phyloP scores from a whole-genome alignment of 2,329 filamentous ascomycete species.

The Penicillium sp. region DNA sequence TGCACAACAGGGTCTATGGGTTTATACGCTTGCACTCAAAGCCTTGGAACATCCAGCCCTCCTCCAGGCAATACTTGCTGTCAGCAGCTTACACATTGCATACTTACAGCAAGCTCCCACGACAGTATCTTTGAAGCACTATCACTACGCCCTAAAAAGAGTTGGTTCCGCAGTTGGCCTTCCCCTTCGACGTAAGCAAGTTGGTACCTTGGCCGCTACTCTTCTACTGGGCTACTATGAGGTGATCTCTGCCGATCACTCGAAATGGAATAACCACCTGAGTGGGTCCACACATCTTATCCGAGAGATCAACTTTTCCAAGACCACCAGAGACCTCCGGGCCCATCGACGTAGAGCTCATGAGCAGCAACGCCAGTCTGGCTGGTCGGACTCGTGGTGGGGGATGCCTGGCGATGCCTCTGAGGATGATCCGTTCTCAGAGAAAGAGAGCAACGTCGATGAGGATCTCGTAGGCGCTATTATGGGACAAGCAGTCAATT shows the following conservation, averaged over 20 bases:
- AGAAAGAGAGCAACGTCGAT: slow-evolving; percentile 51
- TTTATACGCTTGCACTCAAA: slow-evolving; percentile 76
- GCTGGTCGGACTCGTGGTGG: slow-evolving; percentile 28
- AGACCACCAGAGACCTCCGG: slow-evolving; percentile 70
- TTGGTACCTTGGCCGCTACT: slow-evolving; percentile 83
- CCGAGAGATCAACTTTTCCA: slow-evolving; percentile 73
- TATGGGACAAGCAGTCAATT: slow-evolving; percentile 57
- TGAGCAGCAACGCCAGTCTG: slow-evolving; percentile 30
- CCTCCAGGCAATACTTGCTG: slow-evolving; percentile 83
- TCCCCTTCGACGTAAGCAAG: slow-evolving; percentile 65
- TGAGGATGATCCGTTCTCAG: slow-evolving; percentile 44
- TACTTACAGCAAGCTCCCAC: slow-evolving; percentile 71
- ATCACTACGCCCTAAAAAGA: slow-evolving; percentile 77
- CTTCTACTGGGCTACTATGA: slow-evolving; percentile 88
- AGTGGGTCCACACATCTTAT: slow-evolving; percentile 80
- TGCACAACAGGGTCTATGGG: slow-evolving; percentile 60
- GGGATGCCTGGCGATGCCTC: slow-evolving; percentile 28
- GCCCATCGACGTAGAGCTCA: slow-evolving; percentile 56
- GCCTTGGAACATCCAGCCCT: slow-evolving; percentile 82
- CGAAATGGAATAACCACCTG: slow-evolving; percentile 92
- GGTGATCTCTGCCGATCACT: slow-evolving; percentile 89
- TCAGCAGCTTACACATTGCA: slow-evolving; percentile 84
- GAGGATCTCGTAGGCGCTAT: slow-evolving; percentile 58
- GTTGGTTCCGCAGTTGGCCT: slow-evolving; percentile 73
- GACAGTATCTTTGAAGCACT: slow-evolving; percentile 85